These are phyloP conservation scores for Xylaria longipes DNA, from an alignment of 495 filamentous ascomycete genomes.

Conservation along the genomic window DNA sequence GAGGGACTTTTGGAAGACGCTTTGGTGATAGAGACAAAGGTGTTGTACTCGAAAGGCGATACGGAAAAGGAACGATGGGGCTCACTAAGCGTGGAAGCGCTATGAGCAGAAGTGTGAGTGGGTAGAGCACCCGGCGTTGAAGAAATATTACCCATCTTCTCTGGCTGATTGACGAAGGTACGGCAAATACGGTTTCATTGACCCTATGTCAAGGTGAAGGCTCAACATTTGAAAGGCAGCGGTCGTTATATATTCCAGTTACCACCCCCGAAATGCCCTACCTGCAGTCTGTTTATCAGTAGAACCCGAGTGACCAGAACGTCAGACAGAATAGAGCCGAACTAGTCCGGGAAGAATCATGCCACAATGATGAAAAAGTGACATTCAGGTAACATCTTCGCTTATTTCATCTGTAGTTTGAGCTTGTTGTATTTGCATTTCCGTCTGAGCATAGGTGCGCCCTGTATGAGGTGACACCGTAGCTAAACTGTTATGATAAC, in stretches of 20 bases:
- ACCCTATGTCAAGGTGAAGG: neutral
- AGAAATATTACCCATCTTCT: slow-evolving; percentile 20
- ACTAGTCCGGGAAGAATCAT: neutral
- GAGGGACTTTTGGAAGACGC: neutral
- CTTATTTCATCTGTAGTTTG: neutral
- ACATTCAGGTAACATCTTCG: neutral
- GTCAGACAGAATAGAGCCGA: neutral
- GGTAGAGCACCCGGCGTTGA: slow-evolving; percentile 9
- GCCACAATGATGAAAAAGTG: neutral
- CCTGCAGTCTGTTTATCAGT: neutral
- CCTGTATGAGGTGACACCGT: neutral
- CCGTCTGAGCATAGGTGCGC: neutral
- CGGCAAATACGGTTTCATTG: neutral
- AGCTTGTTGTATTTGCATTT: no score
- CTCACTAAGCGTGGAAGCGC: neutral
- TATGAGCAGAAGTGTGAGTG: slow-evolving; percentile 4
- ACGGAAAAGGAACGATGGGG: slow-evolving; percentile 11
- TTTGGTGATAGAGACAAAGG: slow-evolving; percentile 20
- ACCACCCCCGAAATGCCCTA: neutral
- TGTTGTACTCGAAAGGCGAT: slow-evolving; percentile 8
- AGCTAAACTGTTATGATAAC: neutral
- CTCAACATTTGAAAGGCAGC: neutral
- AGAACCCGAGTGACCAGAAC: no score
- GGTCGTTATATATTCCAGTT: neutral
- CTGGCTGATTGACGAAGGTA: neutral